Conservation (phyloP, 768 basidiomycete genomes). For the Kondoa subrosea region DNA sequence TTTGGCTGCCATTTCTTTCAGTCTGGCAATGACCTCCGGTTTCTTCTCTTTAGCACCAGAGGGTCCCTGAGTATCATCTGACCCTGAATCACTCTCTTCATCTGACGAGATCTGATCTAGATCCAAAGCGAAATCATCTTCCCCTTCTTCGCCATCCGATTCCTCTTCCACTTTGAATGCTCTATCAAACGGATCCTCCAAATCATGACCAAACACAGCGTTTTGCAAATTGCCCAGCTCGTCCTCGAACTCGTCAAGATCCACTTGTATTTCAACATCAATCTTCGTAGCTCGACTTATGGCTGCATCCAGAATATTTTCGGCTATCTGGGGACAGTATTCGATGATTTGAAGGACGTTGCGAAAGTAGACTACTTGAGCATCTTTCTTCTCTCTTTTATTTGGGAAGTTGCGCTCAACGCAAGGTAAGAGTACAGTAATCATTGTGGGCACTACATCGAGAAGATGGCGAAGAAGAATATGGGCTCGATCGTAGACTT, state of each 20-base stretch:
- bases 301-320: slow-evolving; percentile 66
- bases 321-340: slow-evolving; percentile 71
- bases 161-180: slow-evolving; percentile 24
- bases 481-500: slow-evolving; percentile 74
- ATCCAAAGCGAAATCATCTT: slow-evolving; percentile 8
- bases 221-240: slow-evolving; percentile 32
- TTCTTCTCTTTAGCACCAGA: slow-evolving; percentile 19
- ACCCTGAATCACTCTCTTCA: slow-evolving; percentile 37
- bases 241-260: slow-evolving; percentile 76
- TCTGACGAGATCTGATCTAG: slow-evolving; percentile 60
- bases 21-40: slow-evolving; percentile 40
- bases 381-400: slow-evolving; percentile 63
- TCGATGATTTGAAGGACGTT: slow-evolving; percentile 65
- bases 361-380: slow-evolving; percentile 75
- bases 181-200: slow-evolving; percentile 18
- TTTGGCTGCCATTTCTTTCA: slow-evolving; percentile 77
- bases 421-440: slow-evolving; percentile 67
- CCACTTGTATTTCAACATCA: slow-evolving; percentile 96
- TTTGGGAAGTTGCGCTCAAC: slow-evolving; percentile 77
- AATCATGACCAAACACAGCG: slow-evolving; percentile 15
- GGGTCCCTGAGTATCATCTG: slow-evolving; percentile 29
- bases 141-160: slow-evolving; percentile 19
- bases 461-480: slow-evolving; percentile 70
- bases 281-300: slow-evolving; percentile 90
- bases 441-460: slow-evolving; percentile 74